Evolutionary conservation across 1,284 basidiomycete species (phyloP).

Genomic region (Ganoderma multipileum): DNA sequence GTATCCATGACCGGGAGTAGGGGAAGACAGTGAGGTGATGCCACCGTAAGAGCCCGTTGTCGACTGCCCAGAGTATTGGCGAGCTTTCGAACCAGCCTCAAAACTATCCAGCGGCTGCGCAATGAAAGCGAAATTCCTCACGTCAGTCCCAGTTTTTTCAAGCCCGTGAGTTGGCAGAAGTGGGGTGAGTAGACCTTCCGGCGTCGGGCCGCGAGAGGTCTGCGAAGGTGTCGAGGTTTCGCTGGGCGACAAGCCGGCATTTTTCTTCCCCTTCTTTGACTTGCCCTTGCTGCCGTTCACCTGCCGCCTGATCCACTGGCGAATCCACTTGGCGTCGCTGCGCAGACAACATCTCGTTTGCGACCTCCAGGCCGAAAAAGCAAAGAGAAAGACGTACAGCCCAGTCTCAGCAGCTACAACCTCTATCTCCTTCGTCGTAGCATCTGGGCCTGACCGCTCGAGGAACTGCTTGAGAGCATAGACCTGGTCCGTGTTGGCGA

Average conservation of each 20-base stretch:
- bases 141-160: no score
- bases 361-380: neutral
- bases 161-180: no score
- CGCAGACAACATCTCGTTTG: neutral
- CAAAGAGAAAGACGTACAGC: conserved; percentile 25
- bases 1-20: neutral
- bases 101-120: neutral
- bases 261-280: conserved; percentile 10
- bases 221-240: neutral
- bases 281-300: conserved; percentile 4
- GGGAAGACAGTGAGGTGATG: neutral
- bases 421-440: conserved; percentile 28
- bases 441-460: conserved; percentile 20
- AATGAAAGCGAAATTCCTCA: neutral
- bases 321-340: conserved; percentile 34
- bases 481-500: conserved; percentile 29
- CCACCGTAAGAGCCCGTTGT: neutral
- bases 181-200: neutral
- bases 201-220: neutral
- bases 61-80: neutral
- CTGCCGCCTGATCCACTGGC: conserved; percentile 32
- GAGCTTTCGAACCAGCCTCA: neutral
- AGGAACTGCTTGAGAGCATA: conserved; percentile 24
- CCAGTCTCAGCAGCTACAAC: conserved; percentile 30
- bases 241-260: conserved; percentile 1